Evolutionary conservation across 2,329 filamentous ascomycete species (phyloP), one percentile per base, ranked within the genome.

Genomic region (Lomentospora prolificans): DNA sequence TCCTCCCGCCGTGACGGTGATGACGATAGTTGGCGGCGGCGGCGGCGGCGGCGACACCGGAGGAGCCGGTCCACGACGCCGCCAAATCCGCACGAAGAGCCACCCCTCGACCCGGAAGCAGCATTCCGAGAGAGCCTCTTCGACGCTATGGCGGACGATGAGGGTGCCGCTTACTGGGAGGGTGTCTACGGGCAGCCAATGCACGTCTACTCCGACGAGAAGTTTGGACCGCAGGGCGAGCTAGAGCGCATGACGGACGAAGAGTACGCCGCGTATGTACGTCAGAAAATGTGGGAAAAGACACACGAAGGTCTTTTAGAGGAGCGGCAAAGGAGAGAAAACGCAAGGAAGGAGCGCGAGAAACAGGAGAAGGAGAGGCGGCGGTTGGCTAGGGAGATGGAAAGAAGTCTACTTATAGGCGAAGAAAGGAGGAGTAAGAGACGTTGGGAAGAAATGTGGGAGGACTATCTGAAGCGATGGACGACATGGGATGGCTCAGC

Each of bases 111-210:
- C 61, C 78, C 89, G 0, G 85, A 90, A 41, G 75, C 79, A 0
- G 90, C 92, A 1, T 99, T 99, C 68, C 85, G 89, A 28, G 89
- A 95, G 69, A 96, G 90, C 0, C 84, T 99, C 4, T 97, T 97
- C 72, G 94, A 99, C 69, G 94, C 94, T 30, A 86, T 99, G 70
- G 92, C 90, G 36, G 94, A 99, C 69, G 92, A 97, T 66, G 94
- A 99, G 71, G 94, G 92, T 50, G 94, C 94, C 2, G 81, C 84
- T 6, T 99, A 94, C 73, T 99, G 94, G 94, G 87, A 96, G 68
- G 82, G 83, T 14, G 89, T 99, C n/a, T 99, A 97, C 70, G 91
- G 90, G 1, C 92, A 97, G 67, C 92, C 94, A 0, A 87, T 97
- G 52, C 90, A 96, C 69, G 81, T 83, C 5, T 96, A 95, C 66